Evolutionary conservation across 2,329 filamentous ascomycete genomes (phyloP).

Genomic region (Verticillium albo-atrum): DNA sequence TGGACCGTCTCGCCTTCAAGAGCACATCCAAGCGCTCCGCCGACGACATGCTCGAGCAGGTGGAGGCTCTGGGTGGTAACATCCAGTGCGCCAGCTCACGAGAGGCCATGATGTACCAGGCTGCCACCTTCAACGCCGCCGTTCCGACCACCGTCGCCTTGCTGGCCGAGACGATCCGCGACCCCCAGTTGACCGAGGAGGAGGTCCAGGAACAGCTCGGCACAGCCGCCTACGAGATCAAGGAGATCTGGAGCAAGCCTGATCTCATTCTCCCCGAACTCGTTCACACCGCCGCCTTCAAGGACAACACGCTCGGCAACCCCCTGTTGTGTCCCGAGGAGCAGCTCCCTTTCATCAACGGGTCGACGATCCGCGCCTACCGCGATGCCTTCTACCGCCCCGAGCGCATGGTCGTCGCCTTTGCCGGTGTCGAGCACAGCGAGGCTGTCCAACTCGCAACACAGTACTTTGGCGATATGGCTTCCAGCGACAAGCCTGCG

Average conservation of each 20-base stretch:
- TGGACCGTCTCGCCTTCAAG: constrained; percentile 95
- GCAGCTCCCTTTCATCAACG: constrained; percentile 69
- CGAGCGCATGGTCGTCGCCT: constrained; percentile 89
- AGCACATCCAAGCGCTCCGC: constrained; percentile 67
- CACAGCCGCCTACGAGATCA: constrained; percentile 92
- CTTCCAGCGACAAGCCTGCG: constrained; percentile 42
- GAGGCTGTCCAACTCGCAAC: constrained; percentile 76
- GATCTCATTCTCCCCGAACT: constrained; percentile 94
- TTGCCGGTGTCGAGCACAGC: constrained; percentile 82
- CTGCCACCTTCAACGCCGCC: constrained; percentile 92
- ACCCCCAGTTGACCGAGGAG: constrained; percentile 77
- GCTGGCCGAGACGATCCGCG: constrained; percentile 88
- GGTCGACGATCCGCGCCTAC: constrained; percentile 70
- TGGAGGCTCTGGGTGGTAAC: constrained; percentile 89
- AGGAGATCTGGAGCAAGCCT: constrained; percentile 94
- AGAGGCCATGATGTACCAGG: constrained; percentile 98
- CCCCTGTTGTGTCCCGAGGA: constrained; percentile 88
- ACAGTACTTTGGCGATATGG: constrained; percentile 90
- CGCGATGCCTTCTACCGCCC: constrained; percentile 80
- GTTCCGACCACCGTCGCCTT: constrained; percentile 78
- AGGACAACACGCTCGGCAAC: constrained; percentile 93
- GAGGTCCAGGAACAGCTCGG: constrained; percentile 84
- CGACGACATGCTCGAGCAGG: constrained; percentile 81
- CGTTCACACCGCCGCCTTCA: constrained; percentile 92
- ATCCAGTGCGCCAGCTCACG: constrained; percentile 95